Percentiles rank a stretch among this genome's conserved stretches.
Evolutionary conservation across 1,284 basidiomycete genomes (phyloP).

Genomic region (Trichosporon ovoides): DNA sequence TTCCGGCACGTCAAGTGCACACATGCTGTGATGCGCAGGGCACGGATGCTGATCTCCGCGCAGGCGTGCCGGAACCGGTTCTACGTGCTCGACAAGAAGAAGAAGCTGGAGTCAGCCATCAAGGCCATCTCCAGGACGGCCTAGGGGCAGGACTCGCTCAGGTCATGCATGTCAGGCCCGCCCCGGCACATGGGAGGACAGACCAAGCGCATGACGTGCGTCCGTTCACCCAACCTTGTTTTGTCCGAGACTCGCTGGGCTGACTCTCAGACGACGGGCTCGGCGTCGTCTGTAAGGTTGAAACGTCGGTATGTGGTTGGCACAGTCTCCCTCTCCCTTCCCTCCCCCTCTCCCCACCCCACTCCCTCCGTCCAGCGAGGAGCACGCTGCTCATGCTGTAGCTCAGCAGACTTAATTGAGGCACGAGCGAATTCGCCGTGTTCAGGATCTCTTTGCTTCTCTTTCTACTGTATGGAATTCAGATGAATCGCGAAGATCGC

Average conservation of each 20-base stretch:
- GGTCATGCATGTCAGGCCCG: neutral
- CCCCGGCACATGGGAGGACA: neutral
- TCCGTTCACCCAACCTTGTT: neutral
- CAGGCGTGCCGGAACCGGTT: slow-evolving; percentile 27
- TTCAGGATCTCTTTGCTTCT: too few relatives aligned
- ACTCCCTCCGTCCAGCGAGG: too few relatives aligned
- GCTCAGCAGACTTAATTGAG: too few relatives aligned
- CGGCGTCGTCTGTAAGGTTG: too few relatives aligned
- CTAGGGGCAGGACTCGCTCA: neutral
- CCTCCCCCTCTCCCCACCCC: too few relatives aligned
- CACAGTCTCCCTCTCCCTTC: too few relatives aligned
- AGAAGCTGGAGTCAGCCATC: slow-evolving; percentile 20
- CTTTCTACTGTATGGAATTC: too few relatives aligned
- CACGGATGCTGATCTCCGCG: neutral
- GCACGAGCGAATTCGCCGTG: too few relatives aligned
- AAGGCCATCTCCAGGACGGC: slow-evolving; percentile 11
- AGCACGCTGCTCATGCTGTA: too few relatives aligned
- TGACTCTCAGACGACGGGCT: neutral
- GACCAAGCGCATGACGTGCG: neutral
- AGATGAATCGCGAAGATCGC: too few relatives aligned
- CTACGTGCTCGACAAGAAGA: slow-evolving; percentile 1
- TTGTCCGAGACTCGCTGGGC: neutral
- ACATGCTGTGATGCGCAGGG: neutral
- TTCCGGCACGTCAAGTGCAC: too few relatives aligned
- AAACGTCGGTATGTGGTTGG: too few relatives aligned